A percentile compares a stretch with the other conserved stretches of the same genome.
Evolutionary conservation across 306 rosid genomes (phyloP).

Genomic region (Prunus campanulata): DNA sequence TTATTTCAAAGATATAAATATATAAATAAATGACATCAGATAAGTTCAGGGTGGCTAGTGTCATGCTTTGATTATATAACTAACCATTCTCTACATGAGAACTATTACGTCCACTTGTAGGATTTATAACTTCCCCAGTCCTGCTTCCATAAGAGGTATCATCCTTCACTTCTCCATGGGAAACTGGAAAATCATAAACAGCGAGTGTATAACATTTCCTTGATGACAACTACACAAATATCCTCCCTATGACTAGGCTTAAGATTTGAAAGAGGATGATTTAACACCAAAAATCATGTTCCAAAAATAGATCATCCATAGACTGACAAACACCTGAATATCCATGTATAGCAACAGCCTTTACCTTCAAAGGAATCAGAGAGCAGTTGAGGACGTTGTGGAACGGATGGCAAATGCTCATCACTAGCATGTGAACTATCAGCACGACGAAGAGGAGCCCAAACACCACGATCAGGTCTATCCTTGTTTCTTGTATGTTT

Average conservation of each 20-base stretch:
- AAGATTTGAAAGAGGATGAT: constrained; percentile 9
- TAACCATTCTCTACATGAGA: constrained; percentile 54
- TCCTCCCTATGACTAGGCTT: not conserved
- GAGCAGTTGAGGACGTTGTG: constrained; percentile 39
- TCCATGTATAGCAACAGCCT: not conserved
- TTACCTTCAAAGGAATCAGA: constrained; percentile 73
- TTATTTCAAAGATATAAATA: not conserved
- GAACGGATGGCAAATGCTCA: constrained; percentile 42
- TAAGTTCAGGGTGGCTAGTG: not conserved
- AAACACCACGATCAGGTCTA: constrained; percentile 97
- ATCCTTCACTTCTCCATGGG: constrained; percentile 47
- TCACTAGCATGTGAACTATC: constrained; percentile 53
- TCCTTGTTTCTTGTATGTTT: constrained; percentile 87
- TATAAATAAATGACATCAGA: not conserved
- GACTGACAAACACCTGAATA: constrained; percentile 7
- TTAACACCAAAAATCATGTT: constrained; percentile 3
- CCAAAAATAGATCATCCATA: constrained; percentile 6
- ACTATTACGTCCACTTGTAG: constrained; percentile 50
- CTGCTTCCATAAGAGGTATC: constrained; percentile 41
- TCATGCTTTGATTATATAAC: constrained; percentile 21
- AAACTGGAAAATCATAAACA: constrained; percentile 26
- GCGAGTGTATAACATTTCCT: constrained; percentile 16
- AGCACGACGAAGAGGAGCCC: constrained; percentile 92
- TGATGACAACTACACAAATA: not conserved
- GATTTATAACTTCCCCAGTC: constrained; percentile 46